These are phyloP conservation scores for Microstegium vimineum DNA, from an alignment of 176 grass and related monocot species.

Conservation along the genomic window DNA sequence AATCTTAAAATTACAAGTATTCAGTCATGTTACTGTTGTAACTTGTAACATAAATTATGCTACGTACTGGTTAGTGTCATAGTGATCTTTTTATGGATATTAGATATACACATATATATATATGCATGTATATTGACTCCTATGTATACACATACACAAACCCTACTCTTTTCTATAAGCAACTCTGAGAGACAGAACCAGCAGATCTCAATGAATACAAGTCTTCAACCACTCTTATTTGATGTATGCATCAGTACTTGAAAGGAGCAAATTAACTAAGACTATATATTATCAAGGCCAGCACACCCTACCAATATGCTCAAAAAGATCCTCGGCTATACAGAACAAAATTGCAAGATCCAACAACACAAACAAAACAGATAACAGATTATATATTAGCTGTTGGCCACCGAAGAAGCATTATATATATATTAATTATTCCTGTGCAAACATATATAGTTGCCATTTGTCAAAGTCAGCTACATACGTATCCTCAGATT, in stretches of 20 bases:
- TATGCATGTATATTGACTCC: not conserved
- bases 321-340: slow-evolving; percentile 3
- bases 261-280: not conserved
- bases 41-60: no score
- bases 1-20: not conserved
- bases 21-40: not conserved
- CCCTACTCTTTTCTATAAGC: not conserved
- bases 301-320: not conserved
- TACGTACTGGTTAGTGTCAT: no score
- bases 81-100: no score
- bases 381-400: not conserved
- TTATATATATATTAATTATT: not conserved
- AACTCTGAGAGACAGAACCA: not conserved
- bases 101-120: no score
- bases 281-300: not conserved
- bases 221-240: not conserved
- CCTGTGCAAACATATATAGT: no score
- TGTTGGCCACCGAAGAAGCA: not conserved
- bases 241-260: not conserved
- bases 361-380: slow-evolving; percentile 1
- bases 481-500: not conserved
- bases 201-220: not conserved
- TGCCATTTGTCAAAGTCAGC: not conserved
- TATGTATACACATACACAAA: not conserved
- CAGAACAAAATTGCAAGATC: not conserved